Evolutionary conservation across 768 basidiomycete species (phyloP).

Genomic region (Macrolepiota fuliginosa): DNA sequence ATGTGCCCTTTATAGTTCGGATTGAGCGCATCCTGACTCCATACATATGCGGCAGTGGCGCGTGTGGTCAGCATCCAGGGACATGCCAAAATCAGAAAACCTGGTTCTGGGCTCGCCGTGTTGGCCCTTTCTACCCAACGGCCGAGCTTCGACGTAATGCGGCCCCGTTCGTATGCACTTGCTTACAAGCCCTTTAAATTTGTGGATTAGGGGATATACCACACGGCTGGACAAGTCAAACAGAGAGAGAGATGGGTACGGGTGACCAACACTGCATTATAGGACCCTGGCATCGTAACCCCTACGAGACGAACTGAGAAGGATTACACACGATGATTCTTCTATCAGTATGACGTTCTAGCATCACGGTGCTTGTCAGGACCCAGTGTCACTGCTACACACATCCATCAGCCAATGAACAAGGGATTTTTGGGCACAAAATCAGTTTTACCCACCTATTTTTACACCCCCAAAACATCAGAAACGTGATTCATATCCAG

Average conservation of each 20-base stretch:
- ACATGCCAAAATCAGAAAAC: not conserved
- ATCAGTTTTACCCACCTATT: not conserved
- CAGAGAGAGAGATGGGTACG: not conserved
- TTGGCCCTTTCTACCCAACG: not conserved
- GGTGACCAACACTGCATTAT: constrained; percentile 1
- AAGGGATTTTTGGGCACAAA: not conserved
- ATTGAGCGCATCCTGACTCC: not conserved
- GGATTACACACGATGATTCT: constrained; percentile 13
- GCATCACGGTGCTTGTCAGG: not conserved
- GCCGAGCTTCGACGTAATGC: not conserved
- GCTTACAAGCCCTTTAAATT: not conserved
- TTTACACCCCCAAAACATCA: not conserved
- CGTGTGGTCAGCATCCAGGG: constrained; percentile 3
- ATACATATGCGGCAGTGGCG: not conserved
- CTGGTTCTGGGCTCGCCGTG: not conserved
- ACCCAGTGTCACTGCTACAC: not conserved
- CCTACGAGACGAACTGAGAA: constrained; percentile 2
- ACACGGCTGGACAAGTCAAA: not conserved
- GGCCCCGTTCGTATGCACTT: not conserved
- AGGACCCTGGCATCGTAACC: constrained; percentile 7
- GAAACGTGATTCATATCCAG: constrained; percentile 6
- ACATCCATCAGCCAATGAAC: not conserved
- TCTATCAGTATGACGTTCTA: constrained; percentile 9
- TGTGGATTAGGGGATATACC: not conserved
- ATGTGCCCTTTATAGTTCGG: not conserved